Evolutionary conservation across 768 basidiomycete genomes (phyloP), one percentile per base, ranked within the genome.

Genomic region (Leccinum variicolor): DNA sequence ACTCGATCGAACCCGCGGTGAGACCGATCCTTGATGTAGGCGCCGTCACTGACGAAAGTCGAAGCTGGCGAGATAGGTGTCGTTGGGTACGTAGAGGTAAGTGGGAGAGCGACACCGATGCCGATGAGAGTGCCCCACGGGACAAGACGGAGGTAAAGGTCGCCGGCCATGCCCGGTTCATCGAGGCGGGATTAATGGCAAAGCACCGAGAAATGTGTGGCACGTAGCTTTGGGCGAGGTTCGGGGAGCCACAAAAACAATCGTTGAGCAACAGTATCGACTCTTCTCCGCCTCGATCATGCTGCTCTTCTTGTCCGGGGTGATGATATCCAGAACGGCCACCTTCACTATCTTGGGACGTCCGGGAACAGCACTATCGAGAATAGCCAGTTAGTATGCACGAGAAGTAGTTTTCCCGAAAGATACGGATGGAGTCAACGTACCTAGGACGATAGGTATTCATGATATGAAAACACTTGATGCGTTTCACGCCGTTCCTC

Each of bases 321-420:
- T 88, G 58, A 94, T 87, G 52, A 94, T 91, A 69, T 94, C 92
- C 60, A 92, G 87, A 21, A 89, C 79, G 0, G 90, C 91, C 1
- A 86, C 89, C 65, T 90, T 91, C 54, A 79, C 77, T 50, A 79
- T 76, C 60, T 83, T 84, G 0, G 91, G 90, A 68, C 92, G 91
- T 3, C 89, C 90, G 4, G 85, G 79, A 26, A 85, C 81, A 21
- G 80, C 69, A 57, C 89, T 90, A 63, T 2, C 26, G 17, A 39
- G 6, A 39, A 25, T 43, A 43, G 25, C 4, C 3, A 47, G 55
- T 67, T 49, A 65, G 43, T 43, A 53, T 17, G 10, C 5, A 8
- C n/a, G 25, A 2, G 15, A 39, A 39, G 36, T 17, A 29, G 6
- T 23, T n/a, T 28, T 6, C 15, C 9, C 2, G 43, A 19, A 36